Evolutionary conservation across 2,329 filamentous ascomycete genomes (phyloP).

Genomic region (Apiospora sp.): DNA sequence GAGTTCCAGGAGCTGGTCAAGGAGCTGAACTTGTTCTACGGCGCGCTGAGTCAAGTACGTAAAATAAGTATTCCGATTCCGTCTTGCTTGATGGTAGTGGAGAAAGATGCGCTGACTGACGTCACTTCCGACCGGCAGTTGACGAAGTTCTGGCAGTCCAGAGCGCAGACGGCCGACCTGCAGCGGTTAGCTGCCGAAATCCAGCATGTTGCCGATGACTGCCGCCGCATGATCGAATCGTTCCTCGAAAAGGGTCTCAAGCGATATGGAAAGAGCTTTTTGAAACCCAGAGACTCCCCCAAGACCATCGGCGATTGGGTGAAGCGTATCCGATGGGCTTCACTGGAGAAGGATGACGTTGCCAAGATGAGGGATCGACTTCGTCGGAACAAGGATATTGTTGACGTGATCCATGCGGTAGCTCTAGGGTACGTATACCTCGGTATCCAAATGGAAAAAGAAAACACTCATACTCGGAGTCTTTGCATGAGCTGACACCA

Average conservation of each 20-base stretch:
- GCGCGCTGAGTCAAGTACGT: not conserved
- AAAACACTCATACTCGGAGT: not conserved
- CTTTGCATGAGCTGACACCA: not conserved
- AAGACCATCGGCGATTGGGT: not conserved
- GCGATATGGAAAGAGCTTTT: not conserved
- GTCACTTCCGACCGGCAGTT: not conserved
- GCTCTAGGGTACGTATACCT: not conserved
- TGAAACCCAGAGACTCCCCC: not conserved
- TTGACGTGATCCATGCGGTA: not conserved
- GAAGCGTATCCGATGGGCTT: constrained; percentile 13
- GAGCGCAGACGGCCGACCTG: not conserved
- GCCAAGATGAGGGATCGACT: constrained; percentile 6
- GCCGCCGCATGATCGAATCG: not conserved
- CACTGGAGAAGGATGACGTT: not conserved
- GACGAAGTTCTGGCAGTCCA: not conserved
- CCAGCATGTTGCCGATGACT: not conserved
- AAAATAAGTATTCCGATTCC: not conserved
- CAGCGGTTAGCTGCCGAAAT: not conserved
- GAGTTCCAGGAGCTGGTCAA: constrained; percentile 17
- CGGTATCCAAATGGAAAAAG: too few species aligned
- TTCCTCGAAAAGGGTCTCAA: not conserved
- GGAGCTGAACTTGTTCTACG: not conserved
- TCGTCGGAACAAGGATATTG: constrained; percentile 2
- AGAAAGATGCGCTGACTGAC: too few species aligned
- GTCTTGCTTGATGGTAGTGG: too few species aligned